A percentile compares a stretch with the other conserved stretches of the same genome.
These are phyloP conservation scores for Leptomonas pyrrhocoris DNA, from an alignment of 208 protist genomes.

Conservation along the genomic window DNA sequence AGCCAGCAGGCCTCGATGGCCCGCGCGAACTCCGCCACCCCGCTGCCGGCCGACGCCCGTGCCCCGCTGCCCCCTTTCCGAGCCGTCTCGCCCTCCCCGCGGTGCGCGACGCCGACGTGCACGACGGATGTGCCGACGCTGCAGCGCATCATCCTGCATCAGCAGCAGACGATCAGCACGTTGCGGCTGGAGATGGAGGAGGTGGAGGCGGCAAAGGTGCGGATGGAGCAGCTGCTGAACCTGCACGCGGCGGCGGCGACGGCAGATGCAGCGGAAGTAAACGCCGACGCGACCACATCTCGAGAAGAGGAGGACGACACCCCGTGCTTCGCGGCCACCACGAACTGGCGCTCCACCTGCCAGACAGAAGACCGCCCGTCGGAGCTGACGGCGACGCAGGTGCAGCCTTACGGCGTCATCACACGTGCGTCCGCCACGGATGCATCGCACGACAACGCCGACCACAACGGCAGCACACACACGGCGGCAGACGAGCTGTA, in stretches of 20 bases:
- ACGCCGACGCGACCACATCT: not conserved
- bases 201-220: constrained; percentile 22
- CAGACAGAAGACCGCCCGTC: constrained; percentile 21
- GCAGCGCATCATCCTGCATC: constrained; percentile 46
- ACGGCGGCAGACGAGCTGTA: constrained; percentile 18
- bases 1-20: constrained; percentile 35
- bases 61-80: constrained; percentile 1
- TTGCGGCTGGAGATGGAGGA: constrained; percentile 46
- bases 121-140: constrained; percentile 40
- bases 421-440: not conserved
- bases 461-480: too few species aligned
- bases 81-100: constrained; percentile 24
- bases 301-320: not conserved
- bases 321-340: constrained; percentile 14
- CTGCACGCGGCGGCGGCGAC: constrained; percentile 23
- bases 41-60: constrained; percentile 10
- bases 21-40: constrained; percentile 8
- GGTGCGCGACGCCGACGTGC: constrained; percentile 35
- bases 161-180: constrained; percentile 48
- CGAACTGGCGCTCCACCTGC: constrained; percentile 33
- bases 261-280: constrained; percentile 1
- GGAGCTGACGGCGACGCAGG: not conserved
- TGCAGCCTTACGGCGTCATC: not conserved
- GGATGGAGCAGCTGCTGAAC: constrained; percentile 31
- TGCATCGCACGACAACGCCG: not conserved